Percentiles rank a stretch among this genome's conserved stretches.
Evolutionary conservation across 495 filamentous ascomycete species (phyloP).

Genomic region (Penicillium coprophilum): DNA sequence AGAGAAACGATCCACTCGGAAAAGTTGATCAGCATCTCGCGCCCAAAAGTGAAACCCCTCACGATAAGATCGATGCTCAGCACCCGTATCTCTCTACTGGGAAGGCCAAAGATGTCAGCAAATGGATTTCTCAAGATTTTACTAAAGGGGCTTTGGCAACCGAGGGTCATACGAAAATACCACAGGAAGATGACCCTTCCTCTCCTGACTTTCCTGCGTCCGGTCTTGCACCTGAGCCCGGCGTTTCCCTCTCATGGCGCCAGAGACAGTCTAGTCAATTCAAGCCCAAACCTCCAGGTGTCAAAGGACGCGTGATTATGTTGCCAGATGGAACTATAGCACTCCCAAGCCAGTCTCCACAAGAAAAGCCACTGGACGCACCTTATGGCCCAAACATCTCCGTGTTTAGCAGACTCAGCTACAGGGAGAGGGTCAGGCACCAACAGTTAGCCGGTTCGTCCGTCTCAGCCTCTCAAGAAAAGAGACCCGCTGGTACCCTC

Average conservation of each 20-base stretch:
- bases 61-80: background rate
- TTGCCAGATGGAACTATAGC: background rate
- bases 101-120: background rate
- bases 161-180: background rate
- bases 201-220: background rate
- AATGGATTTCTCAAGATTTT: background rate
- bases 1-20: background rate
- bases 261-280: background rate
- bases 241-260: background rate
- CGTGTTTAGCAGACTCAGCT: background rate
- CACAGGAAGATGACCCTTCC: background rate
- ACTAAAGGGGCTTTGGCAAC: background rate
- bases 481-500: background rate
- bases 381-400: background rate
- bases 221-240: background rate
- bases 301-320: background rate
- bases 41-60: constrained; percentile 1
- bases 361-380: background rate
- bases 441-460: background rate
- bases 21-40: constrained; percentile 4
- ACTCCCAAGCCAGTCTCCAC: background rate
- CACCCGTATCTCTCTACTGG: background rate
- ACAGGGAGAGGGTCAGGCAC: background rate
- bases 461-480: background rate
- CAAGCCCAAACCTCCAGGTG: background rate